These are phyloP conservation scores for Neofusicoccum sp. DNA, from an alignment of 2,329 filamentous ascomycete species.

Conservation along the genomic window DNA sequence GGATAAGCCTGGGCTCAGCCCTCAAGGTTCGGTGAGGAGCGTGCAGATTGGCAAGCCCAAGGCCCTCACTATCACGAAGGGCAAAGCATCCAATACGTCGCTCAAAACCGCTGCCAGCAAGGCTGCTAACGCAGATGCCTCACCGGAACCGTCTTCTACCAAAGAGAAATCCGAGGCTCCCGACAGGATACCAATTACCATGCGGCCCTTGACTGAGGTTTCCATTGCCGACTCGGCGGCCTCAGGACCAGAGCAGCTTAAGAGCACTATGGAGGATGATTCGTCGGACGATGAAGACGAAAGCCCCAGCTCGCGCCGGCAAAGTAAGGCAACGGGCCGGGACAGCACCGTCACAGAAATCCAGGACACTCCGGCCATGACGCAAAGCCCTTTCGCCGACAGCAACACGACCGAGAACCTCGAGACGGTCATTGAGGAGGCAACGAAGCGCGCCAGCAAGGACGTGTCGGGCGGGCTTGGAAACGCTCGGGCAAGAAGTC, in stretches of 20 bases:
- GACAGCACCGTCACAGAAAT: constrained; percentile 36
- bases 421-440: constrained; percentile 48
- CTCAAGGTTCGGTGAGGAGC: constrained; percentile 37
- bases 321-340: constrained; percentile 18
- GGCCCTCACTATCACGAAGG: constrained; percentile 42
- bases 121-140: background rate
- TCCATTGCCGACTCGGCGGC: constrained; percentile 10
- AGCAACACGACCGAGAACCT: constrained; percentile 33
- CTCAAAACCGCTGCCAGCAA: background rate
- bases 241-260: background rate
- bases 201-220: constrained; percentile 16
- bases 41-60: constrained; percentile 44
- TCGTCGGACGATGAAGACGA: constrained; percentile 11
- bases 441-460: constrained; percentile 37
- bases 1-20: constrained; percentile 26
- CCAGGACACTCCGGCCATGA: constrained; percentile 34
- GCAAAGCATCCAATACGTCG: constrained; percentile 13
- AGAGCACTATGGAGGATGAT: constrained; percentile 14
- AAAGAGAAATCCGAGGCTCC: background rate
- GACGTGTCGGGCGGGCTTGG: constrained; percentile 23
- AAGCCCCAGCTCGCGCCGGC: background rate
- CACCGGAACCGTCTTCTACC: background rate
- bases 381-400: constrained; percentile 38
- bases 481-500: constrained; percentile 29
- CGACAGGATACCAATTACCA: constrained; percentile 17